phyloP scores from a whole-genome alignment of 2,329 filamentous ascomycete species.

The Leptographium wingfieldii region DNA sequence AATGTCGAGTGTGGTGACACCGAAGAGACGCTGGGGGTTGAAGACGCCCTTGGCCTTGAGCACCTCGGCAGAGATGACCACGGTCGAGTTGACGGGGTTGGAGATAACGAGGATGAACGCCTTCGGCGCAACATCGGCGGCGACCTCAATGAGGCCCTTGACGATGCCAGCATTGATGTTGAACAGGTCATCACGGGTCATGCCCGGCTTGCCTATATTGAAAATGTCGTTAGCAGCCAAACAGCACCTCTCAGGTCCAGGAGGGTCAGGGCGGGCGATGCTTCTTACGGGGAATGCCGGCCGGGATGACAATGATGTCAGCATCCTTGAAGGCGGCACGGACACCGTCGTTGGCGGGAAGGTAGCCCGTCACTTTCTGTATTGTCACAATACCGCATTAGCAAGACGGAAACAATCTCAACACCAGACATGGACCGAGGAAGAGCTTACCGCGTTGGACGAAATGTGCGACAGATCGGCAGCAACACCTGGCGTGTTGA shows the following conservation, averaged over 20 bases:
- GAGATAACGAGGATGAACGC: conserved; percentile 95
- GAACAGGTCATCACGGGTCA: conserved; percentile 99
- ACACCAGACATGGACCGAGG: neutral
- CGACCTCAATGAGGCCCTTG: conserved; percentile 78
- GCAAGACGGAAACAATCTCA: neutral
- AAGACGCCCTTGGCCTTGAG: conserved; percentile 90
- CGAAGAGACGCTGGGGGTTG: conserved; percentile 90
- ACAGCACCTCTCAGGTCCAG: neutral
- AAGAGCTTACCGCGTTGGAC: conserved; percentile 56
- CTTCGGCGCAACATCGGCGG: conserved; percentile 80
- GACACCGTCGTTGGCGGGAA: conserved; percentile 74
- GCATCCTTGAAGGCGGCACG: conserved; percentile 83
- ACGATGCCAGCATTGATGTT: conserved; percentile 99
- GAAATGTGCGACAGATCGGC: conserved; percentile 97
- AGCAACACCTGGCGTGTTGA: conserved; percentile 94
- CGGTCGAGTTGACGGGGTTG: conserved; percentile 98
- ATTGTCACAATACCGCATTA: neutral
- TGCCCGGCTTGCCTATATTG: conserved; percentile 80
- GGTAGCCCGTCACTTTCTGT: conserved; percentile 76
- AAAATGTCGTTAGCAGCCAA: neutral
- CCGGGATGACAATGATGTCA: conserved; percentile 93
- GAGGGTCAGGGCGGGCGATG: neutral
- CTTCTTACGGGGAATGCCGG: conserved; percentile 82
- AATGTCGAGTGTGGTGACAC: conserved; percentile 96
- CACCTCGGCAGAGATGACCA: conserved; percentile 93